Conservation (phyloP, 306 rosid genomes). For the Rubus parviflorus region DNA sequence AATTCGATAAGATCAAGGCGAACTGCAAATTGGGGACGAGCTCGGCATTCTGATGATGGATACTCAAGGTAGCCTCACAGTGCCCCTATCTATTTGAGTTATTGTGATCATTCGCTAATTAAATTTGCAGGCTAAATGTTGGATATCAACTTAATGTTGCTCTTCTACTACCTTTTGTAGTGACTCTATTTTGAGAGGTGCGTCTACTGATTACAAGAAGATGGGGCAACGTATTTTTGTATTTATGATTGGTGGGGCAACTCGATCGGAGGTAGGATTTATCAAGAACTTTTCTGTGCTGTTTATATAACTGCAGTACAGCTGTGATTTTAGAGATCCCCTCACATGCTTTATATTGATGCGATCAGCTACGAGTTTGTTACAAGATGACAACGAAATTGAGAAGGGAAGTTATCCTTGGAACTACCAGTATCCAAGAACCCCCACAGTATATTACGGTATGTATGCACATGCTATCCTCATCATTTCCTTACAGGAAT, state of each 20-base stretch:
- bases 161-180: constrained; percentile 37
- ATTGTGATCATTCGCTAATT: not conserved
- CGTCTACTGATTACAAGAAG: constrained; percentile 59
- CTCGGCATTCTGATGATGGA: constrained; percentile 75
- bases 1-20: constrained; percentile 78
- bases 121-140: not conserved
- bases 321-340: constrained; percentile 23
- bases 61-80: constrained; percentile 58
- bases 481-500: not conserved
- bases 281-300: constrained; percentile 5
- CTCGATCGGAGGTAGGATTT: constrained; percentile 83
- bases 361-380: constrained; percentile 82
- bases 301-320: constrained; percentile 14
- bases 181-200: constrained; percentile 62
- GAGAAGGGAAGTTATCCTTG: constrained; percentile 82
- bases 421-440: constrained; percentile 71
- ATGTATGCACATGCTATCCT: constrained; percentile 16
- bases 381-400: constrained; percentile 82
- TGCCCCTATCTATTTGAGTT: not conserved
- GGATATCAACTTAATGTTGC: constrained; percentile 13
- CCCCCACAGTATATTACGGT: constrained; percentile 80
- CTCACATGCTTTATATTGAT: constrained; percentile 19
- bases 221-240: constrained; percentile 83
- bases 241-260: constrained; percentile 88
- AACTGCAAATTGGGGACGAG: constrained; percentile 83